A percentile compares a stretch with the other conserved stretches of the same genome.
These are phyloP conservation scores for Hygrophorus russula DNA, from an alignment of 768 basidiomycete species.

Conservation along the genomic window DNA sequence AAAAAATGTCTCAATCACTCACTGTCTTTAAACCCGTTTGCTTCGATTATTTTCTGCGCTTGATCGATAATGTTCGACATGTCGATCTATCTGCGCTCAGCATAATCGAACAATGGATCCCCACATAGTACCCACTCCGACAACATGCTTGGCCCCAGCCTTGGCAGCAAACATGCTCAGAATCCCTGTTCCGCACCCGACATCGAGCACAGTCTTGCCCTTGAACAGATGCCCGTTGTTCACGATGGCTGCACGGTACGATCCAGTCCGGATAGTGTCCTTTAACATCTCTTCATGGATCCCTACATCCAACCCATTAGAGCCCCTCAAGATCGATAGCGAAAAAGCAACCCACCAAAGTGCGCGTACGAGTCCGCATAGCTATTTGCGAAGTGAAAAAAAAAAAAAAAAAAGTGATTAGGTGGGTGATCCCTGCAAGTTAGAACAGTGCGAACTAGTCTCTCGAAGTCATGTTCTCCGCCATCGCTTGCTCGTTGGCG, in stretches of 20 bases:
- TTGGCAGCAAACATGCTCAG: conserved; percentile 97
- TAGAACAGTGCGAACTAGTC: conserved; percentile 62
- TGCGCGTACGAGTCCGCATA: conserved; percentile 96
- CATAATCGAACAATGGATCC: conserved; percentile 2
- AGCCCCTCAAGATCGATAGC: not conserved
- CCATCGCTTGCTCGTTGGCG: conserved; percentile 6
- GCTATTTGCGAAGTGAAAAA: conserved; percentile 30
- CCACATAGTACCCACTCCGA: conserved; percentile 51
- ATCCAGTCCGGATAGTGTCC: conserved; percentile 88
- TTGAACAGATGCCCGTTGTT: conserved; percentile 94
- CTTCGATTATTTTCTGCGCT: conserved; percentile 91
- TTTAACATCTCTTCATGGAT: conserved; percentile 99
- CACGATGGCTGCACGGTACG: conserved; percentile 90
- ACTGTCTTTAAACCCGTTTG: conserved; percentile 96
- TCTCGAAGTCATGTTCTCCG: conserved; percentile 65
- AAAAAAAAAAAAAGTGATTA: conserved; percentile 25
- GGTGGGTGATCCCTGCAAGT: conserved; percentile 11
- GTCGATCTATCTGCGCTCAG: conserved; percentile 61
- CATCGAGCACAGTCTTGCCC: conserved; percentile 93
- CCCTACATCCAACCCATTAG: conserved; percentile 32
- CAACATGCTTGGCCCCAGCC: conserved; percentile 89
- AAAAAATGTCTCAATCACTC: no score
- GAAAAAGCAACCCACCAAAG: conserved; percentile 49
- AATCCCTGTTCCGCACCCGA: conserved; percentile 97
- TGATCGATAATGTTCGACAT: conserved; percentile 99